These are phyloP conservation scores for Claviceps fusiformis DNA, from an alignment of 2,329 filamentous ascomycete genomes.

Conservation along the genomic window DNA sequence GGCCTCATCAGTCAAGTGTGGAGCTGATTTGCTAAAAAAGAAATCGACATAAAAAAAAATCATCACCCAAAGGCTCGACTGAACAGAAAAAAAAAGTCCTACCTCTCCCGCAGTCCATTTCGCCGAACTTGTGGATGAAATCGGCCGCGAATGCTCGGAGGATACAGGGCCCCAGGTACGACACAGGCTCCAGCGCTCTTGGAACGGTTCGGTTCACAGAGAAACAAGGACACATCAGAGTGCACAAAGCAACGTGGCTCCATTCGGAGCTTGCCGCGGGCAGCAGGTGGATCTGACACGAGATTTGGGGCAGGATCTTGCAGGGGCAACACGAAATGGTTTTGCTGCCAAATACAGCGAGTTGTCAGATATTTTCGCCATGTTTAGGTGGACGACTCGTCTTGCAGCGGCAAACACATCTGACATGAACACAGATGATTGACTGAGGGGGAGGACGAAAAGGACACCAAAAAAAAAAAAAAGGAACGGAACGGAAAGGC, in stretches of 20 bases:
- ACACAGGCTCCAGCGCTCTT: neutral
- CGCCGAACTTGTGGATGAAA: neutral
- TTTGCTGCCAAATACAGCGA: neutral
- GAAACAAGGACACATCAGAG: neutral
- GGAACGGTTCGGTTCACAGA: neutral
- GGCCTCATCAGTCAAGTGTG: slow-evolving; percentile 1
- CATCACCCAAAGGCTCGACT: neutral
- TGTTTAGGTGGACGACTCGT: too few relatives aligned
- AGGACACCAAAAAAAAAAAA: neutral
- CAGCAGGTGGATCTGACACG: slow-evolving; percentile 1
- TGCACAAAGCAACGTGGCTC: slow-evolving; percentile 5
- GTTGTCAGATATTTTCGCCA: too few relatives aligned
- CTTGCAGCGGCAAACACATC: too few relatives aligned
- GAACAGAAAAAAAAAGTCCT: neutral
- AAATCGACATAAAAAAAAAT: too few relatives aligned
- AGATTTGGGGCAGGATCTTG: neutral
- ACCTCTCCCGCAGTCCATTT: neutral
- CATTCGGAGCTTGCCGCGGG: slow-evolving; percentile 6
- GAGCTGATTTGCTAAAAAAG: slow-evolving; percentile 1
- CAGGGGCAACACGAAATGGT: neutral
- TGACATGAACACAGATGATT: too few relatives aligned
- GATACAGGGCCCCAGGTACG: neutral
- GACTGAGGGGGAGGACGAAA: neutral
- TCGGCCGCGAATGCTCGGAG: neutral
- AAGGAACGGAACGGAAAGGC: too few relatives aligned